These are phyloP conservation scores for Pyrrhoderma noxium DNA, from an alignment of 1,284 basidiomycete species.

Conservation along the genomic window DNA sequence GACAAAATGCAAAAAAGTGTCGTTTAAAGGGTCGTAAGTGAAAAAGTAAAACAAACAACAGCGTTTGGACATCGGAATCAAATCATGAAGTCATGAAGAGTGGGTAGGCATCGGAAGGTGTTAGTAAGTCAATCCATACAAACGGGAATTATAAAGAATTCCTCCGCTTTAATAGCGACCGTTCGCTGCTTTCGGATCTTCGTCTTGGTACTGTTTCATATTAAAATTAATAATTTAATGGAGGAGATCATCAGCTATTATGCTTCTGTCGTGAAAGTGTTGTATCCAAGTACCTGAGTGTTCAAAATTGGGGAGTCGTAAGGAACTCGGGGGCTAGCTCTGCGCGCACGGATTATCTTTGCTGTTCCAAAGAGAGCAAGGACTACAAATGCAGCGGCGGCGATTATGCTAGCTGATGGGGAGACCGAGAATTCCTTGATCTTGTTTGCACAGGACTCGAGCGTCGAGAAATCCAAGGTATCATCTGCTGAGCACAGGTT, in stretches of 20 bases:
- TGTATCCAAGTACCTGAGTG: slow-evolving; percentile 15
- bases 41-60: no score
- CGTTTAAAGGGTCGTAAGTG: no score
- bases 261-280: slow-evolving; percentile 1
- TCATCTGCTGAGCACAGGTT: slow-evolving; percentile 10
- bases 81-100: no score
- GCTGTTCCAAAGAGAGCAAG: slow-evolving; percentile 7
- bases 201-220: slow-evolving; percentile 8
- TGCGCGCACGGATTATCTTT: slow-evolving; percentile 7
- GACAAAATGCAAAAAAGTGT: no score
- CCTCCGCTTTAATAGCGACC: slow-evolving; percentile 7
- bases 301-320: slow-evolving; percentile 13
- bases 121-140: no score
- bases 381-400: neutral
- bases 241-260: slow-evolving; percentile 5
- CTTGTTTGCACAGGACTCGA: neutral
- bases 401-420: slow-evolving; percentile 1
- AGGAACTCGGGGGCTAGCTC: neutral
- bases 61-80: no score
- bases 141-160: neutral
- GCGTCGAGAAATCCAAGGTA: neutral
- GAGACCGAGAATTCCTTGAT: slow-evolving; percentile 5
- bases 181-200: neutral
- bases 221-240: neutral
- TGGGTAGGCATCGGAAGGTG: no score